These are phyloP conservation scores for Botrytis porri DNA, from an alignment of 2,329 filamentous ascomycete species.

Conservation along the genomic window DNA sequence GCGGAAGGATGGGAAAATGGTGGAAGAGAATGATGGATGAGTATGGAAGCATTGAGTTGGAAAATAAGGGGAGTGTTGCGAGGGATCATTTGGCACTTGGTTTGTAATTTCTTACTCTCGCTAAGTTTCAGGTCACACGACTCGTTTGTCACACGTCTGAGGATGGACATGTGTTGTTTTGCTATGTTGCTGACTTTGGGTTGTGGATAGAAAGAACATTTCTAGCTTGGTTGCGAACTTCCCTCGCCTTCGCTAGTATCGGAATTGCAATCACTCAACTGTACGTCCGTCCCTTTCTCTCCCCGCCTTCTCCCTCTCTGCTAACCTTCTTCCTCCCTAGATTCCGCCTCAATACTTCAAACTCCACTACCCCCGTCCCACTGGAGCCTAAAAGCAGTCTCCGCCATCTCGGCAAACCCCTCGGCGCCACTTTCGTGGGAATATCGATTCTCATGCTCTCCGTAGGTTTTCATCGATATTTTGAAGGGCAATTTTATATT, in stretches of 20 bases:
- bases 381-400: slow-evolving; percentile 43
- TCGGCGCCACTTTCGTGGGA: slow-evolving; percentile 73
- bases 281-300: slow-evolving; percentile 20
- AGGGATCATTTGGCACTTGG: slow-evolving; percentile 78
- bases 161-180: not conserved
- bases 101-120: slow-evolving; percentile 39
- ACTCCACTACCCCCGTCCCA: slow-evolving; percentile 36
- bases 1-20: slow-evolving; percentile 44
- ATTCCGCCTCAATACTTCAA: slow-evolving; percentile 74
- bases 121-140: slow-evolving; percentile 5
- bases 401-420: slow-evolving; percentile 66
- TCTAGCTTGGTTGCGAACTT: slow-evolving; percentile 80
- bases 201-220: slow-evolving; percentile 68
- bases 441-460: slow-evolving; percentile 73
- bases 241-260: slow-evolving; percentile 76
- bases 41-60: slow-evolving; percentile 63
- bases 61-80: slow-evolving; percentile 83
- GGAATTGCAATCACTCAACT: slow-evolving; percentile 82
- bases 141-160: not conserved
- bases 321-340: slow-evolving; percentile 11
- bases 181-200: not conserved
- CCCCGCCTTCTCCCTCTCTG: not conserved
- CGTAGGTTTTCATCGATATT: slow-evolving; percentile 75
- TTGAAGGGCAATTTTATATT: slow-evolving; percentile 75
- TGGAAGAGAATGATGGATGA: slow-evolving; percentile 49